A percentile compares a stretch with the other conserved stretches of the same genome.
Conservation (phyloP, 306 rosid genomes). For the Dicorynia guianensis region DNA sequence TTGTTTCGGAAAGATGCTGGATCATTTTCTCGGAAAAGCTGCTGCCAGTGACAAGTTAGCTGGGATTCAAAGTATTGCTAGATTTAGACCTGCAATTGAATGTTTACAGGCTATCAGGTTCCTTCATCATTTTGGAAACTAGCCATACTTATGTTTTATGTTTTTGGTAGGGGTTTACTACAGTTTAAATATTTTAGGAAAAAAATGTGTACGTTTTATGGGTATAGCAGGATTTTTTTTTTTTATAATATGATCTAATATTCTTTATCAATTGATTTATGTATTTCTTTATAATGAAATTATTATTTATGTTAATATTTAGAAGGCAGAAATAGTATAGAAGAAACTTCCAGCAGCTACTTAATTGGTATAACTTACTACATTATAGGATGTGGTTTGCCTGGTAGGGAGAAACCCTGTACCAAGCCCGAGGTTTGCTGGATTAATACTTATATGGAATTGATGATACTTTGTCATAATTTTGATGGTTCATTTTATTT, state of each 20-base stretch:
- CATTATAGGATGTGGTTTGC: too few species aligned
- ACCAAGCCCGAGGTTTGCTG: too few species aligned
- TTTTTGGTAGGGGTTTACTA: background rate
- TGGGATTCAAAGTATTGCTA: slow-evolving; percentile 41
- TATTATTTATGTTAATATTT: too few species aligned
- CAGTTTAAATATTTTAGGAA: too few species aligned
- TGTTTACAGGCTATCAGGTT: slow-evolving; percentile 76
- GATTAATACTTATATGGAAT: too few species aligned
- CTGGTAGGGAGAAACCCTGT: too few species aligned
- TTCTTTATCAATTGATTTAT: background rate
- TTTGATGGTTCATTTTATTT: background rate
- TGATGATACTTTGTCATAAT: background rate
- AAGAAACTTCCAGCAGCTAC: too few species aligned
- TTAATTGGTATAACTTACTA: too few species aligned
- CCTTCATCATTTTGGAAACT: background rate
- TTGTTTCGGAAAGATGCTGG: slow-evolving; percentile 57
- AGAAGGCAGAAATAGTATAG: too few species aligned
- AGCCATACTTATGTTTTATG: background rate
- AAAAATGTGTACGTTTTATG: background rate
- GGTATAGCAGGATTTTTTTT: slow-evolving; percentile 11
- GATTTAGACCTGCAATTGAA: slow-evolving; percentile 54
- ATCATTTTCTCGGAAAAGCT: slow-evolving; percentile 49
- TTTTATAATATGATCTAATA: background rate
- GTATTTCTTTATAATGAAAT: background rate
- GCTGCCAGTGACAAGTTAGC: slow-evolving; percentile 20